Evolutionary conservation across 148 eudicot genomes (phyloP).

Genomic region (Rhododendron simsii): DNA sequence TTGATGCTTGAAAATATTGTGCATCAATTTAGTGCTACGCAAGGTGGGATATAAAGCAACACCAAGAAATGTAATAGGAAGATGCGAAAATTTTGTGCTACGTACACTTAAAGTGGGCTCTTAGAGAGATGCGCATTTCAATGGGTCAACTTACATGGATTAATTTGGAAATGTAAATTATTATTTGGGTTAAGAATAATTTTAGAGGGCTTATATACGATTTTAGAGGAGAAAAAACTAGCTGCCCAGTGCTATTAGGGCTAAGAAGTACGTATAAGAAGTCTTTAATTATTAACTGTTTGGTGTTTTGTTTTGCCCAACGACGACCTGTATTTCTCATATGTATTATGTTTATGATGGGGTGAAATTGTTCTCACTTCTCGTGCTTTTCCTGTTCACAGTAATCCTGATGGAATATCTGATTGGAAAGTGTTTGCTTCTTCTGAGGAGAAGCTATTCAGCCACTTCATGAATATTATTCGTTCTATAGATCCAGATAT

Average conservation of each 20-base stretch:
- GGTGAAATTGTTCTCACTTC: background rate
- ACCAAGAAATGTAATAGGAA: too few species aligned
- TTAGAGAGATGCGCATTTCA: background rate
- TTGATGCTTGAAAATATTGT: too few species aligned
- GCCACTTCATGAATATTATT: slow-evolving; percentile 48
- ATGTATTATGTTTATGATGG: background rate
- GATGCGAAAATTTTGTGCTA: background rate
- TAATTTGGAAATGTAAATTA: background rate
- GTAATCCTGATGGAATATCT: slow-evolving; percentile 58
- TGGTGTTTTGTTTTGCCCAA: background rate
- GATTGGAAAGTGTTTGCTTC: slow-evolving; percentile 44
- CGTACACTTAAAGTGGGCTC: background rate
- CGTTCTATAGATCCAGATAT: slow-evolving; percentile 69
- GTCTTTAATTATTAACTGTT: background rate
- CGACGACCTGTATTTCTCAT: background rate
- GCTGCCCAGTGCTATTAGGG: background rate
- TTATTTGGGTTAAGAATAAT: background rate
- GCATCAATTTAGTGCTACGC: too few species aligned
- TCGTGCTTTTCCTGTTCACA: slow-evolving; percentile 11
- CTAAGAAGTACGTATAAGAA: background rate
- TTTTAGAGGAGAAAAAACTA: background rate
- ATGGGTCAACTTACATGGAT: background rate
- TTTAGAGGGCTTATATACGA: background rate
- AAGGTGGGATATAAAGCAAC: too few species aligned
- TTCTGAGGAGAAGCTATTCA: slow-evolving; percentile 48